Base-by-base conservation (phyloP, 768 basidiomycete species). In the Mycena capillaripes region DNA sequence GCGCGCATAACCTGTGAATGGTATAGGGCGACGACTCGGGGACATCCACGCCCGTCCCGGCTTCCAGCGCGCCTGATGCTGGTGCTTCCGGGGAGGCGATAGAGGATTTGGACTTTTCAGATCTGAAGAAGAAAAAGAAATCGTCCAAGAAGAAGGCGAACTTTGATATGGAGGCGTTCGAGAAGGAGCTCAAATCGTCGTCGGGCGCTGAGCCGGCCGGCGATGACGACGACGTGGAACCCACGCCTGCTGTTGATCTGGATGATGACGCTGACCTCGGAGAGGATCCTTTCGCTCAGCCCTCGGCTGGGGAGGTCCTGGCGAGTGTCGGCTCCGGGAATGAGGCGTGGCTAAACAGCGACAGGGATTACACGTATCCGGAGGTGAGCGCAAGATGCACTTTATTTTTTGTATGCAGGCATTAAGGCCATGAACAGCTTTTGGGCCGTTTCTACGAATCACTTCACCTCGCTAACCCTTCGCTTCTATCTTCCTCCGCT, bases 111-210 rank as follows among this genome's bases (percentile, higher is more conserved):
- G 95, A 96, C 84, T 98, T 98, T 81, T 95, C 94, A 9, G 97
- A 98, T 80, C 87, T 98, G 81, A 98, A 98, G 86, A 97, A 97
- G 88, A 97, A 97, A 87, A 97, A 96, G 85, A 97, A 97, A 79
- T 87, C 88, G 34, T 84, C 88, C 71, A 92, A 92, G 84, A 97
- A 97, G 86, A 98, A 97, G 85, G 89, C 93, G 23, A 91, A 94
- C 2, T 92, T 94, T 62, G 95, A 97, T 80, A 85, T 97, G 77
- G 96, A 97, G 79, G 97, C 95, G 1, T 97, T 98, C 77, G 97
- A 97, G 87, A 96, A 95, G 82, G 95, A 97, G 82, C 85, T 97
- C 50, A 91, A 91, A 73, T 89, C 91, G 52, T 87, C 91, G 27
- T 93, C 93, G 78, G 25, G 60, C 17, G 84, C 86, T 27, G 93